phyloP scores from a whole-genome alignment of 176 grass and related monocot genomes.

The Oryza glaberrima region DNA sequence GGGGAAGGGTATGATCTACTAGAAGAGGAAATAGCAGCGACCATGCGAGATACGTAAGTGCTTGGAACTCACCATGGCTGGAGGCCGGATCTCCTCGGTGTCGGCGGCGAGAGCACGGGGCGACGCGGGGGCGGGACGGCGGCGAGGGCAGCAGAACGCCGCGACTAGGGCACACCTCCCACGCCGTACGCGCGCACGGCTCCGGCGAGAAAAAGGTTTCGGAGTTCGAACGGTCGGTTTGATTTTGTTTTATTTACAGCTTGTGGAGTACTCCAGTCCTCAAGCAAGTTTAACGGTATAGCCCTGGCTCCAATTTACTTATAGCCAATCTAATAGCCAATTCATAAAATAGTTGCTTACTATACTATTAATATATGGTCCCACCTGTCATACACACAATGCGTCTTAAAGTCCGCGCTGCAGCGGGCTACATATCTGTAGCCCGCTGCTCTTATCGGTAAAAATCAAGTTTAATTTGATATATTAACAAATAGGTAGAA shows the following conservation, averaged over 20 bases:
- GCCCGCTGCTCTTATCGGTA: too few relatives aligned
- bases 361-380: too few relatives aligned
- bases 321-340: too few relatives aligned
- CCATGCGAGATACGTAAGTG: neutral
- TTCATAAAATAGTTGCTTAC: too few relatives aligned
- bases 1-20: neutral
- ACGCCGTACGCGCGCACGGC: neutral
- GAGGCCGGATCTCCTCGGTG: neutral
- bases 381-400: too few relatives aligned
- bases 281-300: too few relatives aligned
- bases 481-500: too few relatives aligned
- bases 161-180: neutral
- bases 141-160: neutral
- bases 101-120: neutral
- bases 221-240: neutral
- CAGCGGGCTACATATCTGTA: too few relatives aligned
- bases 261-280: too few relatives aligned
- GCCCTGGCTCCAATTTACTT: too few relatives aligned
- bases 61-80: constrained; percentile 17
- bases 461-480: too few relatives aligned
- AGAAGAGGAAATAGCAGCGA: neutral
- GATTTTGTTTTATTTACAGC: neutral
- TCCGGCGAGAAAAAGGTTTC: neutral
- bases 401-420: too few relatives aligned
- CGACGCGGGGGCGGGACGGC: neutral